phyloP scores from a whole-genome alignment of 2,329 filamentous ascomycete species.

The Beauveria scarabaeidicola region DNA sequence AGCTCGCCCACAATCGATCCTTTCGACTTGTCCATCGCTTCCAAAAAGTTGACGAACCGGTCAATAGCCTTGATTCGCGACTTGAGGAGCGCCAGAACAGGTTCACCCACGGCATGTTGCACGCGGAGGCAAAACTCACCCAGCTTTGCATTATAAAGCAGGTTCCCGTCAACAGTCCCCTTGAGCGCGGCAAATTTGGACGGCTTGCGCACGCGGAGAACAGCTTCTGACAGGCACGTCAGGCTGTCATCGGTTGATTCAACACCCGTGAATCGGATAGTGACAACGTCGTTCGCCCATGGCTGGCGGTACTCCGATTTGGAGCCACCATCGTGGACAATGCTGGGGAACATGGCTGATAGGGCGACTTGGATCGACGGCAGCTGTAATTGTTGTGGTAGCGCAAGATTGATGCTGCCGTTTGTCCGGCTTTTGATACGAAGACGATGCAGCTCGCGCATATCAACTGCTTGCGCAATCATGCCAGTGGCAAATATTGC shows the following conservation, averaged over 20 bases:
- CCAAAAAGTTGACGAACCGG: conserved; percentile 61
- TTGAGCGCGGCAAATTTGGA: conserved; percentile 46
- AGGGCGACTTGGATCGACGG: conserved; percentile 42
- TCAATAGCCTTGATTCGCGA: conserved; percentile 58
- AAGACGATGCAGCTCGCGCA: conserved; percentile 37
- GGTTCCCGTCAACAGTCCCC: conserved; percentile 48
- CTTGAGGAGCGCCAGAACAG: conserved; percentile 50
- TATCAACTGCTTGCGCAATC: conserved; percentile 42
- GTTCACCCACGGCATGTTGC: conserved; percentile 47
- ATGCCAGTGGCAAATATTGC: conserved; percentile 42
- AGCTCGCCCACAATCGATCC: conserved; percentile 48
- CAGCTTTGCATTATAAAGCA: conserved; percentile 49
- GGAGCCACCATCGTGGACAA: conserved; percentile 21
- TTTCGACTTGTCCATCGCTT: conserved; percentile 50
- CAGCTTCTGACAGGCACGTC: conserved; percentile 40
- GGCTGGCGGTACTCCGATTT: conserved; percentile 22
- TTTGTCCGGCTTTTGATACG: conserved; percentile 32
- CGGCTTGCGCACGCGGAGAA: conserved; percentile 46
- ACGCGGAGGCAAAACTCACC: conserved; percentile 58
- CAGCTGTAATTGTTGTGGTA: conserved; percentile 36
- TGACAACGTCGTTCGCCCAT: conserved; percentile 54
- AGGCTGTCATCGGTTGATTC: conserved; percentile 22
- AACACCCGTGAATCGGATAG: conserved; percentile 47
- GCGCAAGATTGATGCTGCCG: conserved; percentile 27
- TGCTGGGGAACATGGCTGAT: conserved; percentile 34